Conservation (phyloP, 495 filamentous ascomycete genomes). For the Tuber brumale region DNA sequence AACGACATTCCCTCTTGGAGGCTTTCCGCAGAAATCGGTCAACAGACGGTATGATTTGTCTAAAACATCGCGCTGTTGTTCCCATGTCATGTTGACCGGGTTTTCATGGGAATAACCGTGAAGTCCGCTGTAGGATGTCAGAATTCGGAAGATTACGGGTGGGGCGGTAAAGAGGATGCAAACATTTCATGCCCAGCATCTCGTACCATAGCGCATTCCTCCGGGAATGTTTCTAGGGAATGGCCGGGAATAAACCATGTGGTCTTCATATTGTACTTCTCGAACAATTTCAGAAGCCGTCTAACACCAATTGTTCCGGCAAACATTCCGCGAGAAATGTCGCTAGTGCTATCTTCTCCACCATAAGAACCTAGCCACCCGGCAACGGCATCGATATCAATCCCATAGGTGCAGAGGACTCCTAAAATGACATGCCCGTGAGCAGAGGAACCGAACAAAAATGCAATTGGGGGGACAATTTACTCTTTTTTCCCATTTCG, state of each 20-base stretch:
- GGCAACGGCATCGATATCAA: constrained; percentile 65
- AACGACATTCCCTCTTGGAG: constrained; percentile 60
- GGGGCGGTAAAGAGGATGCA: background rate
- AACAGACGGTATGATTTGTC: constrained; percentile 69
- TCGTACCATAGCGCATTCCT: constrained; percentile 65
- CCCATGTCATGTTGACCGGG: constrained; percentile 61
- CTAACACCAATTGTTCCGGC: constrained; percentile 66
- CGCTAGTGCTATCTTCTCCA: constrained; percentile 62
- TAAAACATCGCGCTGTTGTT: constrained; percentile 68
- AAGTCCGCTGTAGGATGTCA: constrained; percentile 48
- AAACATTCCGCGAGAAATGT: constrained; percentile 60
- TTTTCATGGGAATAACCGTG: constrained; percentile 75
- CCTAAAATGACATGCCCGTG: constrained; percentile 22
- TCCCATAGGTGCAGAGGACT: constrained; percentile 47
- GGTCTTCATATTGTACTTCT: constrained; percentile 73
- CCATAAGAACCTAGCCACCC: constrained; percentile 68
- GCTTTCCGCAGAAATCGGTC: constrained; percentile 64
- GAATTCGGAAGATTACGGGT: background rate
- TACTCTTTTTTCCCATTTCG: background rate
- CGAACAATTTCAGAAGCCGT: constrained; percentile 66
- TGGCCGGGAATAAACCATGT: constrained; percentile 83
- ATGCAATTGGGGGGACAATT: background rate
- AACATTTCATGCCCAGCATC: constrained; percentile 70
- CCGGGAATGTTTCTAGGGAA: constrained; percentile 68
- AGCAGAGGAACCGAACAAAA: constrained; percentile 4